Evolutionary conservation across 2,329 filamentous ascomycete genomes (phyloP).

Genomic region (Hymenoscyphus infarciens): DNA sequence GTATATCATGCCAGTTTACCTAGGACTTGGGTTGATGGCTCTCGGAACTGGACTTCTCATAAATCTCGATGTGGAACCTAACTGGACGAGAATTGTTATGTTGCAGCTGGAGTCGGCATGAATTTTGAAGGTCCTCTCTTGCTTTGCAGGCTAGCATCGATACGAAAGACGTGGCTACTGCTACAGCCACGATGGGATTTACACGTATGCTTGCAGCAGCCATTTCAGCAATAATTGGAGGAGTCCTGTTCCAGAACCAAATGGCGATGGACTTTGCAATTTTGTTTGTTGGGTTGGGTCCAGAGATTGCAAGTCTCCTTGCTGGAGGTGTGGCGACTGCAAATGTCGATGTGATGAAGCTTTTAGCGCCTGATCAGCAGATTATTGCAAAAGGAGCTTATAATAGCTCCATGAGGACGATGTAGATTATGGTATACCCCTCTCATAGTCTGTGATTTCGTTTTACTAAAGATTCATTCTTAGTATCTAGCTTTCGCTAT

Average conservation of each 20-base stretch:
- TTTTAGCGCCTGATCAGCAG: slow-evolving; percentile 17
- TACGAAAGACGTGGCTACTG: slow-evolving; percentile 60
- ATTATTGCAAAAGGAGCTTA: slow-evolving; percentile 19
- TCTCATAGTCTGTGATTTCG: slow-evolving; percentile 13
- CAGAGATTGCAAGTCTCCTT: slow-evolving; percentile 23
- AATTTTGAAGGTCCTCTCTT: slow-evolving; percentile 65
- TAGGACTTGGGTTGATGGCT: slow-evolving; percentile 54
- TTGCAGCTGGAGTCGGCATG: slow-evolving; percentile 60
- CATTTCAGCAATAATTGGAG: slow-evolving; percentile 47
- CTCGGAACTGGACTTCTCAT: slow-evolving; percentile 63
- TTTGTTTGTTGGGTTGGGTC: slow-evolving; percentile 26
- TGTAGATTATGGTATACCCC: slow-evolving; percentile 34
- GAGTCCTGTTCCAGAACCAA: slow-evolving; percentile 50
- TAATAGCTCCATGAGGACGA: slow-evolving; percentile 19
- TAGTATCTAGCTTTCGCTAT: no score
- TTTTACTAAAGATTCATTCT: background rate
- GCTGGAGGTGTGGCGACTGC: slow-evolving; percentile 26
- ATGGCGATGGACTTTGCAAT: slow-evolving; percentile 28
- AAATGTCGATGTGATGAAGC: slow-evolving; percentile 19
- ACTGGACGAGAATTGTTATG: slow-evolving; percentile 56
- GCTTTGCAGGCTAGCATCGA: slow-evolving; percentile 62
- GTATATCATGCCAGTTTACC: slow-evolving; percentile 58
- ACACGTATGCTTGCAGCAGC: slow-evolving; percentile 49
- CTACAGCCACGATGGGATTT: slow-evolving; percentile 61
- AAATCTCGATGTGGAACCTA: slow-evolving; percentile 53